Base-by-base conservation (phyloP, 345 rosid species). In the Jatropha curcas region DNA sequence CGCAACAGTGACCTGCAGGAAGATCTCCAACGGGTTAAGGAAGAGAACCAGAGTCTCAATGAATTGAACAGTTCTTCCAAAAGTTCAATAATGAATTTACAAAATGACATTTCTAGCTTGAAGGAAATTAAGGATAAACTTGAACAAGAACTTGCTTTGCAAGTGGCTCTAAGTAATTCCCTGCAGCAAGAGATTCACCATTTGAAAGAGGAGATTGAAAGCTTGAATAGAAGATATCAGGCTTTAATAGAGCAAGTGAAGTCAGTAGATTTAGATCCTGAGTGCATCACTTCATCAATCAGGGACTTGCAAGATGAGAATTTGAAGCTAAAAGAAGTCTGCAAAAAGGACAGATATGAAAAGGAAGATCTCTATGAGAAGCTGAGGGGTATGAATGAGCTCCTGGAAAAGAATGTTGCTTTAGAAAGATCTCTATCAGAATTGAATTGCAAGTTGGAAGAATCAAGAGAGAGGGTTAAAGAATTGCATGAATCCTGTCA, bases 401-500 rank as follows among this genome's bases (percentile, higher is more conserved):
- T 89, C 70, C 68, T 80, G 52, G 85, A 85, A 84, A 85, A 82
- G 77, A 94, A 92, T 78, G 82, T 76, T 55, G 74, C 78, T 2
- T 19, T 74, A 71, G 78, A 79, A 55, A 70, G 68, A 6, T 65
- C 75, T 46, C 56, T 79, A 33, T 79, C 68, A 16, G 75, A 74
- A 59, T 31, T 74, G 69, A 60, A 41, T 30, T n/a, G 50, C 68
- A 74, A 69, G 63, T 17, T 79, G 71, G 75, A 74, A 58, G 75
- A 78, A 13, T 74, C 78, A 10, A 43, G 57, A 31, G 78, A 79
- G 61, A 74, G 46, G 68, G 69, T 74, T 19, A 74, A 50, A 28
- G 78, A 79, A 27, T 60, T 79, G 79, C 88, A 87, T 74, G 89
- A 87, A 67, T 84, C 92, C 35, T 81, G 83, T 61, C 89, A 85